Base-by-base conservation (phyloP, 257 asterid species). In the Eustoma russellianum region DNA sequence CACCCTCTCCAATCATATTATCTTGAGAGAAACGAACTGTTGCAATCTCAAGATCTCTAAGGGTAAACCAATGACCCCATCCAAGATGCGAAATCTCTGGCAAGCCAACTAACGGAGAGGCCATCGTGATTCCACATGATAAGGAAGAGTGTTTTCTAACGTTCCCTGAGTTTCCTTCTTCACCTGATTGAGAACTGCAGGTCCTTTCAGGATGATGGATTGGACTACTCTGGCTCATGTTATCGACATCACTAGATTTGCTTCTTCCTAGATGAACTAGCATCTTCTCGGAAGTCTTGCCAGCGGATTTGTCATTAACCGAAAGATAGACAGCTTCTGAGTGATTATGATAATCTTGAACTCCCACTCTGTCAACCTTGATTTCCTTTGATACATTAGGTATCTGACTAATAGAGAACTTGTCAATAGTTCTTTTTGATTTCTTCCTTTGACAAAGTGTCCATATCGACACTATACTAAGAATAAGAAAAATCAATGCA, bases 21-120 rank as follows among this genome's bases (percentile, higher is more conserved):
- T 84, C 92, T 1, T 78, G 59, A 13, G 93, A 72, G 74, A 91
- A 91, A 33, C 93, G 84, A 50, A 61, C 77, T 0, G 98, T 91
- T 13, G 98, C 98, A 53, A 75, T 63, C 57, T 82, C 90, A 53
- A 91, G 98, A 69, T 91, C 98, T 68, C 98, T 66, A 33, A 87
- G 97, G 0, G 96, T 87, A 82, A 91, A 91, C 98, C 98, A 91
- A 67, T 87, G 98, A 57, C 98, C 98, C 98, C 98, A 91, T 30
- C 98, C 98, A 57, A 91, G 94, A 68, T 91, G 98, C 44, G 98
- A 91, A 41, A 76, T 43, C 71, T 91, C 98, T 0, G 96, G 96
- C 88, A 91, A 77, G 44, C 98, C 98, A 67, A 77, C 54, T 47
- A 87, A 74, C 64, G 98, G 98, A 53, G 96, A 87, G 1, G 98